phyloP scores from a whole-genome alignment of 1,284 basidiomycete species.

The Leucoagaricus sp. region DNA sequence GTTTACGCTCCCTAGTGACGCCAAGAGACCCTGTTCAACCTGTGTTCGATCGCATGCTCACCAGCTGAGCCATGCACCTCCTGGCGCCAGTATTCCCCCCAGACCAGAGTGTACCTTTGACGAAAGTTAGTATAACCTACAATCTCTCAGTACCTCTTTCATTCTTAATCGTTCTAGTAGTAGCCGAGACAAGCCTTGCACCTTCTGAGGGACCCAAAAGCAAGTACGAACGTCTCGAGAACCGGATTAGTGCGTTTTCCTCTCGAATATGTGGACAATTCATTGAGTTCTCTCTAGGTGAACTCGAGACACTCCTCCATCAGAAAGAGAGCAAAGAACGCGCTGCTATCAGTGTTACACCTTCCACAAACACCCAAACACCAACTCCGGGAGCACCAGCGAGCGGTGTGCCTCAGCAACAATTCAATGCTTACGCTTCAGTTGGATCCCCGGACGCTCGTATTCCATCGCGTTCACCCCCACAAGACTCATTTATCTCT shows the following conservation, averaged over 20 bases:
- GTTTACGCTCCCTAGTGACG: constrained; percentile 46
- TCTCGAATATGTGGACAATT: constrained; percentile 2
- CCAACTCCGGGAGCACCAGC: background rate
- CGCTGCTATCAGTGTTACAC: constrained; percentile 2
- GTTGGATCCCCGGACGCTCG: constrained; percentile 8
- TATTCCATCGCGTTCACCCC: constrained; percentile 26
- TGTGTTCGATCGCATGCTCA: constrained; percentile 68
- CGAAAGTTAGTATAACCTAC: constrained; percentile 50
- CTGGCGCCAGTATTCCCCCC: constrained; percentile 50
- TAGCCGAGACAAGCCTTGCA: constrained; percentile 37
- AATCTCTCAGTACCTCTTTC: background rate
- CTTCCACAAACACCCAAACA: background rate
- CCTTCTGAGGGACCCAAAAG: constrained; percentile 53
- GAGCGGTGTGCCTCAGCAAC: constrained; percentile 5
- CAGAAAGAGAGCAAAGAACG: constrained; percentile 36
- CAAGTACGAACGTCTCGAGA: constrained; percentile 62
- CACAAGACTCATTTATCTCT: constrained; percentile 19
- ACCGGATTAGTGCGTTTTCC: constrained; percentile 59
- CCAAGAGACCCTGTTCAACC: constrained; percentile 70
- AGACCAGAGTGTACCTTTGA: constrained; percentile 71
- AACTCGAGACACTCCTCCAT: constrained; percentile 55
- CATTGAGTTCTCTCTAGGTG: constrained; percentile 42
- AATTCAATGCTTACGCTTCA: constrained; percentile 5
- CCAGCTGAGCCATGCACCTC: constrained; percentile 55
- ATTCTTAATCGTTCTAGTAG: constrained; percentile 24